Evolutionary conservation across 1,139 yeast genomes (phyloP).

Genomic region (Zygosaccharomyces sapae): DNA sequence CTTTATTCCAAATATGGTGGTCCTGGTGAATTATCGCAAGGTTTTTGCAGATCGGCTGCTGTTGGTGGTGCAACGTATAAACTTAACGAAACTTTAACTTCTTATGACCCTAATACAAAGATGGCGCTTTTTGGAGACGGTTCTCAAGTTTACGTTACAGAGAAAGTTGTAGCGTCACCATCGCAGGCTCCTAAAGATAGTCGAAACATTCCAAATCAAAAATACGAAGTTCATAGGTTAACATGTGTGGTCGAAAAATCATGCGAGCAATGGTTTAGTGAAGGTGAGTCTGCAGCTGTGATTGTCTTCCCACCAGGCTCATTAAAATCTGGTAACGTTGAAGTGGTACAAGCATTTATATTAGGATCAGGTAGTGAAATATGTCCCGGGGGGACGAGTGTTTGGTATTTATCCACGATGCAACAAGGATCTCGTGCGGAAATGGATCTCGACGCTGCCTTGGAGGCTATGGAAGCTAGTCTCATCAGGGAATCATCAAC

Average conservation of each 20-base stretch:
- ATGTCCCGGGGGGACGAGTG: constrained; percentile 81
- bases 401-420: constrained; percentile 83
- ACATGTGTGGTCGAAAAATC: constrained; percentile 80
- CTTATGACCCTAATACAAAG: constrained; percentile 61
- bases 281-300: constrained; percentile 75
- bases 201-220: constrained; percentile 39
- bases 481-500: constrained; percentile 71
- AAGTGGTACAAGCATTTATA: constrained; percentile 80
- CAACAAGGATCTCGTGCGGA: constrained; percentile 71
- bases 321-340: constrained; percentile 58
- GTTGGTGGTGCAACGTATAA: constrained; percentile 96
- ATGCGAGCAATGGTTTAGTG: constrained; percentile 88
- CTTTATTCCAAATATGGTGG: constrained; percentile 92
- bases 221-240: constrained; percentile 62
- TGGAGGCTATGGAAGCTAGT: constrained; percentile 71
- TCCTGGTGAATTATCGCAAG: constrained; percentile 94
- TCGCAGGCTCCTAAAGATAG: constrained; percentile 56
- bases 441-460: constrained; percentile 74
- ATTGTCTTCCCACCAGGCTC: constrained; percentile 91
- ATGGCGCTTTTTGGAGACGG: constrained; percentile 77
- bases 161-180: constrained; percentile 68
- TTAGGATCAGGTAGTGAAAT: constrained; percentile 85
- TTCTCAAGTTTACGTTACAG: constrained; percentile 65
- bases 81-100: constrained; percentile 59
- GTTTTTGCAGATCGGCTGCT: constrained; percentile 97